A percentile compares a stretch with the other conserved stretches of the same genome.
Evolutionary conservation across 345 rosid species (phyloP).

Genomic region (Dipteronia dyeriana): DNA sequence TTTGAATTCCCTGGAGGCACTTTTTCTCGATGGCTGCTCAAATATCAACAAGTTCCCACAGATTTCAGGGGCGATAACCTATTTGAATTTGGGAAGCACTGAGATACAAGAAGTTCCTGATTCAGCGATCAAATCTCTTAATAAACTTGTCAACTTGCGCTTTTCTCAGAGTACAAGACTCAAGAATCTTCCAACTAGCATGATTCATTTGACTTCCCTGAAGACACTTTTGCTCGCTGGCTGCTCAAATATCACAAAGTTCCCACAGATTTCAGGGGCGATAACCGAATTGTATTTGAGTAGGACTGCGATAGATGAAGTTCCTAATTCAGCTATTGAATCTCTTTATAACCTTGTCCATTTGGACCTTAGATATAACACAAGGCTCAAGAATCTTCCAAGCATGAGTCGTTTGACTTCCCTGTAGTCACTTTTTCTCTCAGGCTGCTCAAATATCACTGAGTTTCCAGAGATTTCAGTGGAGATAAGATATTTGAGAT

Average conservation of each 20-base stretch:
- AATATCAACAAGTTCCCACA: slow-evolving; percentile 7
- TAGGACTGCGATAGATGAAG: no score
- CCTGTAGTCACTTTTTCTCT: fast-evolving
- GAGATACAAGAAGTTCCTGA: background rate
- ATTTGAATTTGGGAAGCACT: background rate
- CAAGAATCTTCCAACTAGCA: slow-evolving; percentile 3
- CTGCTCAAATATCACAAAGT: slow-evolving; percentile 7
- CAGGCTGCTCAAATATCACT: no score
- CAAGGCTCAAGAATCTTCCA: no score
- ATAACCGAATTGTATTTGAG: no score
- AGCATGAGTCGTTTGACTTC: no score
- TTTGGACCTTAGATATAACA: no score
- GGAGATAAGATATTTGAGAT: no score
- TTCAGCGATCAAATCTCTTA: background rate
- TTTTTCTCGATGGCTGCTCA: slow-evolving; percentile 1
- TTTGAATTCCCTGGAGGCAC: background rate
- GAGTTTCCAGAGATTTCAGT: no score
- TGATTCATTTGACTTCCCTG: background rate
- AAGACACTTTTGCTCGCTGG: background rate
- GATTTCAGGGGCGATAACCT: background rate
- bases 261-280: background rate
- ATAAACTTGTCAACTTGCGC: background rate
- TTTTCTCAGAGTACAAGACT: background rate
- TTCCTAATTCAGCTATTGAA: no score
- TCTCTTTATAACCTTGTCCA: no score